Base-by-base conservation (phyloP, 2,329 filamentous ascomycete species). In the Dothideomycetidae sp. region DNA sequence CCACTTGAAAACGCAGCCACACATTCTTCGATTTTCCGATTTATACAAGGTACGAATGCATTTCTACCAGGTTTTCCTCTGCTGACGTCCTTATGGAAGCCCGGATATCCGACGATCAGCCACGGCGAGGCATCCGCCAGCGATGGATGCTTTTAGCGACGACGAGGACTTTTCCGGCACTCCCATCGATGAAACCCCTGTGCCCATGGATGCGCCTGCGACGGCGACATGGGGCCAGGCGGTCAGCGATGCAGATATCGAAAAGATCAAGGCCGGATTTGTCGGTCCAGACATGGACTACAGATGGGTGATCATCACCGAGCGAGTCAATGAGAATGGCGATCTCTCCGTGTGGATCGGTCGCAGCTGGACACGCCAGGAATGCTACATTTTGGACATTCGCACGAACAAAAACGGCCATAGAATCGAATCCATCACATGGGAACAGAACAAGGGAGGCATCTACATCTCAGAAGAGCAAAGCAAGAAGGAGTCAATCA, bases 261-360 rank as follows among this genome's bases (percentile, higher is more conserved):
- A 46, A 35, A 48, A 44, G 43, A 36, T 48, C 36, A 48, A 46
- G 36, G 41, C 37, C 36, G 46, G 47, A 36, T 45, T 45, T 36
- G 45, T 33, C 40, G 40, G 44, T 31, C 33, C 13, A 35, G 37
- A 32, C 37, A 48, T 47, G 46, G 46, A 48, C 26, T 40, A 48
- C 23, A 49, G 45, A 40, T 49, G 41, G 43, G 42, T 45, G 23
- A 30, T 49, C 10, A 33, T 47, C 12, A 32, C 47, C 28, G 43
- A 48, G 39, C 41, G 48, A 31, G 44, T 42, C 23, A 41, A 48
- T 33, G 37, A 44, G 28, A 43, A 41, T 21, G 47, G 45, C 38
- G 36, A 33, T 17, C 37, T 48, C 17, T 48, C 43, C 37, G 5
- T 49, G 15, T 43, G 47, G 32, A 48, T 49, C 37, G 29, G 44